phyloP scores from a whole-genome alignment of 2,329 filamentous ascomycete species.

The Fusarium sp. region DNA sequence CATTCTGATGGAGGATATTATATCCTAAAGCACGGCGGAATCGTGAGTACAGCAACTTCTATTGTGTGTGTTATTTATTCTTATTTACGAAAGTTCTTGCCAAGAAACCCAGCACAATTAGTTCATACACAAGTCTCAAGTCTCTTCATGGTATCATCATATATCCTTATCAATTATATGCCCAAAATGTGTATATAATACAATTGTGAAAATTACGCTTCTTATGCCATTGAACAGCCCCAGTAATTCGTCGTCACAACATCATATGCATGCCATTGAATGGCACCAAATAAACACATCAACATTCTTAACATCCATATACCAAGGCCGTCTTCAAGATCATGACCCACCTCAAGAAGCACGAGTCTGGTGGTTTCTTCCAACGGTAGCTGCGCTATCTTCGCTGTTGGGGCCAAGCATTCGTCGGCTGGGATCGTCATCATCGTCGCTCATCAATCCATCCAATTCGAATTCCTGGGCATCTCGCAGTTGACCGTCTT shows the following conservation, averaged over 20 bases:
- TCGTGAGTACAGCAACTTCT: too few relatives aligned
- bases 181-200: conserved; percentile 8
- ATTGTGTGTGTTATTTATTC: too few relatives aligned
- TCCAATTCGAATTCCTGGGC: conserved; percentile 95
- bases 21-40: too few relatives aligned
- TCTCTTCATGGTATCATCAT: background rate
- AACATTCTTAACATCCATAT: background rate
- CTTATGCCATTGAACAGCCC: background rate
- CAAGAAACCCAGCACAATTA: too few relatives aligned
- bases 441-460: conserved; percentile 88
- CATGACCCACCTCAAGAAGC: background rate
- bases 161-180: background rate
- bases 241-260: background rate
- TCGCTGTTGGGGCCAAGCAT: conserved; percentile 45
- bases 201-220: background rate
- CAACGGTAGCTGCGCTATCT: conserved; percentile 47
- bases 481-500: conserved; percentile 74
- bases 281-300: background rate
- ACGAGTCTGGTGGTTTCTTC: conserved; percentile 47
- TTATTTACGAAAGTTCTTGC: too few relatives aligned
- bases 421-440: conserved; percentile 67
- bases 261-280: background rate
- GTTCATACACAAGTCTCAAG: too few relatives aligned
- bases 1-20: too few relatives aligned
- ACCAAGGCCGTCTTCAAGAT: background rate